These are phyloP conservation scores for Prunella vulgaris DNA, from an alignment of 257 asterid species.

Conservation along the genomic window DNA sequence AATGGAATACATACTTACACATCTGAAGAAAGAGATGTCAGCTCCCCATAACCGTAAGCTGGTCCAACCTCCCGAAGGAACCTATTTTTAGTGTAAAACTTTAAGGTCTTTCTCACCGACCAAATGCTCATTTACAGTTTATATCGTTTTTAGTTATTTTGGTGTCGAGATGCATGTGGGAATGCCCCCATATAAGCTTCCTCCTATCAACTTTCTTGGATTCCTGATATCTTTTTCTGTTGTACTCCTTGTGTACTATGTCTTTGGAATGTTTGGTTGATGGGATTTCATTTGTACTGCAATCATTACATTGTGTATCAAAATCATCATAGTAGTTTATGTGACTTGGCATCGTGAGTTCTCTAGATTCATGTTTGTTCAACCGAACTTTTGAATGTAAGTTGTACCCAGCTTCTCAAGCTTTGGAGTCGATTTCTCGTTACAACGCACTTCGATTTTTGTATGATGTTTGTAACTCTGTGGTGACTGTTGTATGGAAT, in stretches of 20 bases:
- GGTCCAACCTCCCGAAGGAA: slow-evolving; percentile 81
- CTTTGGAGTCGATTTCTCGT: too few species aligned
- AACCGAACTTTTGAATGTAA: too few species aligned
- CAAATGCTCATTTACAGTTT: too few species aligned
- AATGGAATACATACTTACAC: slow-evolving; percentile 36
- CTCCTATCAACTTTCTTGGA: slow-evolving; percentile 19
- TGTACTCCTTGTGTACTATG: slow-evolving; percentile 17
- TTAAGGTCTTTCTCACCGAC: too few species aligned
- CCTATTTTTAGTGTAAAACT: slow-evolving; percentile 56
- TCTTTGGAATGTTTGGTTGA: slow-evolving; percentile 16
- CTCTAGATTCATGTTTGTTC: too few species aligned
- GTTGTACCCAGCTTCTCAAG: too few species aligned
- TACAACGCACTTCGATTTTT: too few species aligned
- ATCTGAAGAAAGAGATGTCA: slow-evolving; percentile 39
- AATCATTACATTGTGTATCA: too few species aligned
- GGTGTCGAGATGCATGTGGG: slow-evolving; percentile 18
- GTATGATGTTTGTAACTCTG: too few species aligned
- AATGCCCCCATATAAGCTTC: slow-evolving; percentile 16
- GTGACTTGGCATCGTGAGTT: too few species aligned
- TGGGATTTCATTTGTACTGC: slow-evolving; percentile 10
- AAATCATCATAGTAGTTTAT: too few species aligned
- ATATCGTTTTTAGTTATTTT: background rate
- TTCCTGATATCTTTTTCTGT: slow-evolving; percentile 1
- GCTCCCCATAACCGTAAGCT: slow-evolving; percentile 37
- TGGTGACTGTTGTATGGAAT: too few species aligned